Evolutionary conservation across 495 filamentous ascomycete genomes (phyloP), one percentile per base, ranked within the genome.

Genomic region (Pyrenula massariospora): DNA sequence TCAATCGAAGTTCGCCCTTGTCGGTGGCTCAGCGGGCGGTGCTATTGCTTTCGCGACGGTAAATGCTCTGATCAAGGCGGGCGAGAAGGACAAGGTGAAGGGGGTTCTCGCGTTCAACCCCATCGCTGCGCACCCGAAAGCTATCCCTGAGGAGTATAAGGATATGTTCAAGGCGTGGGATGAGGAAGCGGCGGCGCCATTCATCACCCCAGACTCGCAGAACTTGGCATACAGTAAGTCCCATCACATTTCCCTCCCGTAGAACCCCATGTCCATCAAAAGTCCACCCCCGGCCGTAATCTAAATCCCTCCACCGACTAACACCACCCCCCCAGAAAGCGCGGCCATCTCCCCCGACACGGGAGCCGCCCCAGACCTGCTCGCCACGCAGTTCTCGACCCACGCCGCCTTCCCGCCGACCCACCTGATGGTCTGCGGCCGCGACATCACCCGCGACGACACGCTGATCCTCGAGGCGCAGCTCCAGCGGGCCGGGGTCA

Each of bases 381-480:
- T 66, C 50, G 57, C 58, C 0, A 56, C 58, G 12, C 58, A 66
- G 10, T 36, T 2, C 23, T 24, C 58, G 12, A 54, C 59, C 15
- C 59, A 60, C 42, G 47, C 12, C 15, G 3, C 57, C 8, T 68
- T 65, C 48, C 66, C 66, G n/a, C 64, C 62, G 2, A 59, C 55
- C 1, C 67, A 66, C 36, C 56, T 69, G 21, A 31, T 56, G 12
- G 60, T 52, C 12, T 67, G 65, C 51, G 65, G 63, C 8, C 60
- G 59, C 25, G 67, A 69, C 56, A 57, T 58, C 22, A 51, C 67
- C 54, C 50, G 67, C 12, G 65, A 68, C 56, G 67, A 68, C 60
- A 63, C 56, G 5, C 48, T 49, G 12, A 54, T 67, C 12, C 42
- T 67, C 54, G 63, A 66, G 61, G 15, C 3, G 25, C 57, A 57